A percentile compares a stretch with the other conserved stretches of the same genome.
phyloP scores from a whole-genome alignment of 176 grass and related monocot genomes.

The Melocanna baccifera region DNA sequence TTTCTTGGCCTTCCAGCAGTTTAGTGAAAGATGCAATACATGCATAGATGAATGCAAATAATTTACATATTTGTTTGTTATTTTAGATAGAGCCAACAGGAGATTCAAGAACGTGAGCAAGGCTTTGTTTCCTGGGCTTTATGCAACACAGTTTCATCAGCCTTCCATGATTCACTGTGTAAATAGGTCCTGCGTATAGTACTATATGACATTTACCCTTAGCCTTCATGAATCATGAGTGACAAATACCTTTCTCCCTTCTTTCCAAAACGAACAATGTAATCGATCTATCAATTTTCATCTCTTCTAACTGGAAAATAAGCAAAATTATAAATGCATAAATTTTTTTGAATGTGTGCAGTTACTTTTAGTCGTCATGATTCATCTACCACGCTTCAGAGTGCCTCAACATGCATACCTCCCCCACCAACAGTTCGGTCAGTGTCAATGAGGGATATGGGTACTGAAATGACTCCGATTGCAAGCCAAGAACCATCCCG shows the following conservation, averaged over 20 bases:
- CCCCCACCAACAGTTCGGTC: slow-evolving; percentile 74
- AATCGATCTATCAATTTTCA: not conserved
- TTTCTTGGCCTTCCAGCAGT: not conserved
- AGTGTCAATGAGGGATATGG: slow-evolving; percentile 97
- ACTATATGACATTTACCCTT: not conserved
- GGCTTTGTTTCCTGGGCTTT: not conserved
- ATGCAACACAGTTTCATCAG: not conserved
- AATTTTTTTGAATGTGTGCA: slow-evolving; percentile 36
- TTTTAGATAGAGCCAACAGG: not conserved
- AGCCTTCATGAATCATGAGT: not conserved
- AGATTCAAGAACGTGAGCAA: not conserved
- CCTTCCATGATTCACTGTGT: not conserved
- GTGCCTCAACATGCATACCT: slow-evolving; percentile 54
- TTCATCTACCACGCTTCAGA: slow-evolving; percentile 55
- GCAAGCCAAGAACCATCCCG: slow-evolving; percentile 93
- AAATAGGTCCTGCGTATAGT: not conserved
- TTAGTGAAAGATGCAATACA: not conserved
- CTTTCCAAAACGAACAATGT: not conserved
- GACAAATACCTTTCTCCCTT: not conserved
- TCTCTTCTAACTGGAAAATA: not conserved
- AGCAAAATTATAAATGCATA: not conserved
- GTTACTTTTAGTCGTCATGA: slow-evolving; percentile 66
- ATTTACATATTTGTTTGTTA: not conserved
- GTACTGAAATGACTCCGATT: slow-evolving; percentile 98
- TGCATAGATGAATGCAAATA: not conserved